Base-by-base conservation (phyloP, 2,329 filamentous ascomycete species). In the Lecanosticta acicola region DNA sequence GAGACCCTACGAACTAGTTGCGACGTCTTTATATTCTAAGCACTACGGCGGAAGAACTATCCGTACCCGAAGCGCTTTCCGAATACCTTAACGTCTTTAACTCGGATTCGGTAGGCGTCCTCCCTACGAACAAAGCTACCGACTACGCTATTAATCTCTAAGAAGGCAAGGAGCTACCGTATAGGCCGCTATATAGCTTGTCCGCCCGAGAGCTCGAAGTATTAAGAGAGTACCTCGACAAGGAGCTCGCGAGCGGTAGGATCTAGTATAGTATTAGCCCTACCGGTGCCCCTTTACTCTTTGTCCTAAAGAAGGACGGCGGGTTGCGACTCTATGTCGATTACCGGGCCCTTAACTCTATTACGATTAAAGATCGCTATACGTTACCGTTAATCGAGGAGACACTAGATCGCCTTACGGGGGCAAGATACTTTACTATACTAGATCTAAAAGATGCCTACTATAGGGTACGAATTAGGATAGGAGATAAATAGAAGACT, bases 311-410 rank as follows among this genome's bases (percentile, higher is more conserved):
- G 42, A 51, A 49, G 19, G 48, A 50, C 32, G 36, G 44, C n/a
- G 43, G 21, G 0, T 43, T 62, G 11, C 18, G 48, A 3, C 37
- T 64, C 4, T 64, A 53, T 46, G 43, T 66, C 3, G 54, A 68
- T 39, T 67, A 65, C 39, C n/a, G 51, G 16, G 37, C 41, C 1
- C 41, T 67, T 20, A 67, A 67, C 39, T n/a, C 36, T 2, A 53
- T 66, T 17, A 67, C 55, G 1, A 45, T 54, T n/a, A 67, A 68
- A 41, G 55, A 66, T 45, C 19, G 42, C 2, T 61, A 62, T 29
- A 49, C 47, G 0, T 17, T 67, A 5, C 53, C 46, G 0, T 38
- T 64, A 17, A 60, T 65, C 21, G 37, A 43, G 3, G 48, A 66
- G 40, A 52, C 49, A 0, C 32, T 61, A 18, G 49, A 62, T 20